phyloP scores from a whole-genome alignment of 2,329 filamentous ascomycete genomes.

The Aciculosporium take region DNA sequence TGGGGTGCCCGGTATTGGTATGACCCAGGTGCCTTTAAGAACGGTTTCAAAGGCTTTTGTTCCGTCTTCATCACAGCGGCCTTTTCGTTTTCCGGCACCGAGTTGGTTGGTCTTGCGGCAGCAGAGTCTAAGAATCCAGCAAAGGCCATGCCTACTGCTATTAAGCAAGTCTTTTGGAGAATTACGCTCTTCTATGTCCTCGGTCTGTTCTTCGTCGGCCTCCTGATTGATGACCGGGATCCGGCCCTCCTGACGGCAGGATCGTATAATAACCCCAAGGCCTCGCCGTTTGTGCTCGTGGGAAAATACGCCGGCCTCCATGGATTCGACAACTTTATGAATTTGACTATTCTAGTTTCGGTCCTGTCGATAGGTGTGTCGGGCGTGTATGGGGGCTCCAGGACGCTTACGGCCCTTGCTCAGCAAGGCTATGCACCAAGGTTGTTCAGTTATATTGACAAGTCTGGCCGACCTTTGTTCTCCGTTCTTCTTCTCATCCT shows the following conservation, averaged over 20 bases:
- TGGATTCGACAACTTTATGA: slow-evolving; percentile 43
- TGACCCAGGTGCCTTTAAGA: slow-evolving; percentile 44
- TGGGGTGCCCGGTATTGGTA: slow-evolving; percentile 37
- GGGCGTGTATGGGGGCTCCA: slow-evolving; percentile 43
- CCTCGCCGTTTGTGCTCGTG: slow-evolving; percentile 44
- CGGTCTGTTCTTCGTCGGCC: slow-evolving; percentile 36
- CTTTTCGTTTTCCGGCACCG: slow-evolving; percentile 59
- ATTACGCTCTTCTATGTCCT: slow-evolving; percentile 42
- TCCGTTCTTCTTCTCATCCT: slow-evolving; percentile 32
- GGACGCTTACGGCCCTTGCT: slow-evolving; percentile 43
- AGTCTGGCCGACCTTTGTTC: slow-evolving; percentile 38
- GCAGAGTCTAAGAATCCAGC: slow-evolving; percentile 52
- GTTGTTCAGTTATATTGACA: slow-evolving; percentile 43
- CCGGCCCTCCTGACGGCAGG: slow-evolving; percentile 25
- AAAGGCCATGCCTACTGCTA: slow-evolving; percentile 62
- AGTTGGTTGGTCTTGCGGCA: slow-evolving; percentile 35
- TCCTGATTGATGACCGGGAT: slow-evolving; percentile 34
- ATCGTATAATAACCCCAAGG: slow-evolving; percentile 22
- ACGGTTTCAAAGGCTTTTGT: slow-evolving; percentile 63
- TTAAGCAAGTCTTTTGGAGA: slow-evolving; percentile 62
- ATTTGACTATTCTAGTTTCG: slow-evolving; percentile 42
- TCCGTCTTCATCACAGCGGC: slow-evolving; percentile 59
- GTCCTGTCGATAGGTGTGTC: slow-evolving; percentile 46
- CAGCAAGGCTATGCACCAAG: slow-evolving; percentile 45
- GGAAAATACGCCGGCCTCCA: slow-evolving; percentile 37